Percentiles rank a stretch among this genome's conserved stretches.
These are phyloP conservation scores for Coniferiporia weirii DNA, from an alignment of 1,284 basidiomycete genomes.

Conservation along the genomic window DNA sequence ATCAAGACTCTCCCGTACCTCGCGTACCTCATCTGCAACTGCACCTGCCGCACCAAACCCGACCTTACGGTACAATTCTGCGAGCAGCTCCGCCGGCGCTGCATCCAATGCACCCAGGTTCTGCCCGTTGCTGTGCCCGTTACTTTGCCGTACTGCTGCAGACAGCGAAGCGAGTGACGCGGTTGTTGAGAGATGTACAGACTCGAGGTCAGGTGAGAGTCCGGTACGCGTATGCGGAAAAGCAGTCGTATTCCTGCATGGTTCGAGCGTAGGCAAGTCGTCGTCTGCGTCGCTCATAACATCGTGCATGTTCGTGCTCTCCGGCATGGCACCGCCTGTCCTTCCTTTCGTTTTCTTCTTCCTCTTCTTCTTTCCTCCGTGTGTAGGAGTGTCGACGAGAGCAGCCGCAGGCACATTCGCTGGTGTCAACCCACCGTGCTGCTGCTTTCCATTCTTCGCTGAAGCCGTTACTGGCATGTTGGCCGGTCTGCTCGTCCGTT, in stretches of 20 bases:
- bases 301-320: conserved; percentile 19
- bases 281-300: conserved; percentile 24
- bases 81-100: conserved; percentile 42
- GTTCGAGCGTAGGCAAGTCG: conserved; percentile 27
- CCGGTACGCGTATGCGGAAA: conserved; percentile 28
- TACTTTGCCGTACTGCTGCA: conserved; percentile 29
- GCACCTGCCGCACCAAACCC: conserved; percentile 26
- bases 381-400: background rate
- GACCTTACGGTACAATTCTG: conserved; percentile 52
- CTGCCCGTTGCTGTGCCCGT: conserved; percentile 25
- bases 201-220: conserved; percentile 42
- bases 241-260: conserved; percentile 25
- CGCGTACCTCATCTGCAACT: conserved; percentile 11
- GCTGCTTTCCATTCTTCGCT: conserved; percentile 3
- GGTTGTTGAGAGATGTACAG: conserved; percentile 43
- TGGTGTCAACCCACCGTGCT: background rate
- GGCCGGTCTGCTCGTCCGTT: background rate
- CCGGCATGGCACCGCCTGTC: background rate
- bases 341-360: conserved; percentile 42
- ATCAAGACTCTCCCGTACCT: conserved; percentile 10
- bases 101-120: conserved; percentile 29
- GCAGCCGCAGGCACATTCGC: background rate
- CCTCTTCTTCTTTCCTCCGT: conserved; percentile 38
- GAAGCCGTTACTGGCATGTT: background rate
- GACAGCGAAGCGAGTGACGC: conserved; percentile 41